Base-by-base conservation (phyloP, 495 filamentous ascomycete species). In the Lasiosphaeria miniovina region DNA sequence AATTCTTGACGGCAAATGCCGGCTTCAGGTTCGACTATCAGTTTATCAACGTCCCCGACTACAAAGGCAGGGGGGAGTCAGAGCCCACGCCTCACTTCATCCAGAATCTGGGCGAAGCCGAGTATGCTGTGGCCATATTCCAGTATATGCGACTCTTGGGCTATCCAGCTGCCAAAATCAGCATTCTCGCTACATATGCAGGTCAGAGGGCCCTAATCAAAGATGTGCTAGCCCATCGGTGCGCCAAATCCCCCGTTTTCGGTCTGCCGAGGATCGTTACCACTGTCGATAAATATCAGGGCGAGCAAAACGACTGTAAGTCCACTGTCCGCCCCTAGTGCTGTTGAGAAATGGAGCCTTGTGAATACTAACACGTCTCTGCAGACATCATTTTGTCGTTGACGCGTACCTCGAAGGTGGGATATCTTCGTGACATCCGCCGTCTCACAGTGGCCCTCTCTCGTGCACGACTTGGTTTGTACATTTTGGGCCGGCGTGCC, bases 301-400 rank as follows among this genome's bases (percentile, higher is more conserved):
- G 94, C 63, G 95, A 98, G 80, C 94, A 99, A 76, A 99, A 98
- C 74, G 94, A 97, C 67, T 98, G 91, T 95, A 77, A 84, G 90
- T 83, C 57, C 40, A 17, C 31, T 24, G 12, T 34, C 17, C 1
- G 0, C 43, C n/a, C 24, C 17, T 34, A 40, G 4, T 11, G 15
- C 12, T 34, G 11, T 36, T 56, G 24, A 45, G 32, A 49, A 34
- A 33, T n/a, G 17, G 15, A 17, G 17, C 2, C 7, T 6, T 41
- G 7, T 12, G 10, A 34, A 36, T 54, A 31, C 41, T 63, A 58
- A 65, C 70, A 61, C 51, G 4, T 31, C 40, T 34, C 10, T 34
- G 24, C 65, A 96, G 91, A 96, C 69, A 85, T 98, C 60, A 92
- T 98, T 64, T 86, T 98, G 60, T 96, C 91, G 6, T 80, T 98